Percentiles rank a stretch among this genome's conserved stretches.
These are phyloP conservation scores for Cryptosporidium xiaoi DNA, from an alignment of 169 alveolate genomes.

Conservation along the genomic window DNA sequence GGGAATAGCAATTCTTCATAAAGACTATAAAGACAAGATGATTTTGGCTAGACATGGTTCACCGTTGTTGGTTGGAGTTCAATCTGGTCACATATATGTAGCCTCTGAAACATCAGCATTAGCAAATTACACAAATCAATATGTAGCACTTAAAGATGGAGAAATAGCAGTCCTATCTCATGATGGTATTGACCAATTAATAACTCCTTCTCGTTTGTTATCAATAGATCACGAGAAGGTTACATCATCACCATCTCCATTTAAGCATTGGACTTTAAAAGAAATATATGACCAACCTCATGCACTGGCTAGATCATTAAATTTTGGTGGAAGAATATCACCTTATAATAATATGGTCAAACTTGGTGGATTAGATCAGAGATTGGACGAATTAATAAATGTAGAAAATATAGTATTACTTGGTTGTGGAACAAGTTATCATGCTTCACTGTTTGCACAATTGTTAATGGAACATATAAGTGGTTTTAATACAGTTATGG, in stretches of 20 bases:
- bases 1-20: constrained; percentile 92
- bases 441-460: constrained; percentile 91
- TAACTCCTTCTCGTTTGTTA: constrained; percentile 73
- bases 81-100: constrained; percentile 86
- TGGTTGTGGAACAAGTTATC: constrained; percentile 94
- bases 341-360: constrained; percentile 79
- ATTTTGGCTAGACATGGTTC: constrained; percentile 93
- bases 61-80: constrained; percentile 90
- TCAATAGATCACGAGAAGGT: constrained; percentile 80
- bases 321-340: constrained; percentile 87
- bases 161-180: constrained; percentile 87
- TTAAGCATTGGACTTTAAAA: constrained; percentile 90
- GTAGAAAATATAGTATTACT: constrained; percentile 86
- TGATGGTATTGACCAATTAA: constrained; percentile 82
- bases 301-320: constrained; percentile 82
- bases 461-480: constrained; percentile 86
- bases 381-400: constrained; percentile 80
- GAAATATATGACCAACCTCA: constrained; percentile 91
- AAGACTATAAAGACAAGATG: constrained; percentile 87
- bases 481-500: constrained; percentile 87
- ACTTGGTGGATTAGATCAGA: constrained; percentile 88
- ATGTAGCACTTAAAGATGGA: constrained; percentile 88
- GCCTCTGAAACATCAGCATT: constrained; percentile 95
- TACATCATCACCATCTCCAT: constrained; percentile 87
- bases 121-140: constrained; percentile 90